Base-by-base conservation (phyloP, 257 asterid species). In the Penstemon davidsonii region DNA sequence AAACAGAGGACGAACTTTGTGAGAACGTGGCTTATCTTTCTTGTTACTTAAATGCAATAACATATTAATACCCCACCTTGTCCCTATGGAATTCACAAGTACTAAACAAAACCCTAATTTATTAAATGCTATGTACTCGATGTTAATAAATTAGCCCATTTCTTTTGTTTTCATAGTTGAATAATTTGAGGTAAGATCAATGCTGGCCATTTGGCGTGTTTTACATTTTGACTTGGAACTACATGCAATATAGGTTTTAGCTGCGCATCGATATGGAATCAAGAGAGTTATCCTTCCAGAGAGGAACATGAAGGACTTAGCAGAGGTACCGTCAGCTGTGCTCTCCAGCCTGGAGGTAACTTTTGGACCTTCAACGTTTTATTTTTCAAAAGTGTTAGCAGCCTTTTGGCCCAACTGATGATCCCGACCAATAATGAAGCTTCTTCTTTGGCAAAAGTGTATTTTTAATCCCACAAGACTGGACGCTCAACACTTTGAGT, bases 281-380 rank as follows among this genome's bases (percentile, higher is more conserved):
- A 94, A 94, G 84, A 84, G 99, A 85, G 93, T 94, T 63, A 94
- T 94, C 79, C 80, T 94, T 33, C 99, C 98, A 39, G 94, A 91
- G 79, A 87, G 98, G 81, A 94, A 94, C 88, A 75, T 85, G 69
- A 94, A 91, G 78, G 99, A 94, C 83, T 78, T 94, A 64, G 96
- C 73, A 66, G 99, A 94, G 84, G 96, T 94, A 57, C 99, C 99
- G 57, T 58, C 96, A 13, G 78, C 87, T n/a, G 97, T 89, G 75
- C 91, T 91, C 39, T 82, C 96, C 40, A 79, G 81, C 50, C 76
- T 94, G 59, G 98, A 94, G 99, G 99, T 94, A 83, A 75, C 45
- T 55, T 36, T 61, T 52, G 55, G 64, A 19, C 54, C 44, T 8
- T 46, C 41, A 11, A 40, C n/a, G 13, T 15, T 67, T 46, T 52